Base-by-base conservation (phyloP, 768 basidiomycete genomes). In the Neoboletus brunneissimus region DNA sequence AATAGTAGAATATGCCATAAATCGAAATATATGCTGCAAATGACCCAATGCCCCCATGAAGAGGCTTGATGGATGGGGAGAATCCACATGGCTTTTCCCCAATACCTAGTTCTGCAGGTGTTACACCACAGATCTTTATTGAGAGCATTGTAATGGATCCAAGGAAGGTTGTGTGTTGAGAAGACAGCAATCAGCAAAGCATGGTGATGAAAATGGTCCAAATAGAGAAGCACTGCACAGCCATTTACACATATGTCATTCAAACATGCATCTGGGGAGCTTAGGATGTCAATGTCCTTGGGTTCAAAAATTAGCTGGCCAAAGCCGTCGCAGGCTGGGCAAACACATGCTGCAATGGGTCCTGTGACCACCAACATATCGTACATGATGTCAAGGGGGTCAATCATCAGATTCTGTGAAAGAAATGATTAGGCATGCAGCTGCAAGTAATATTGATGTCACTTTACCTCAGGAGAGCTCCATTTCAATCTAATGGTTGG, bases 71-170 rank as follows among this genome's bases (percentile, higher is more conserved):
- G 54, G 1, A 58, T 58, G 0, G 56, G 56, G 0, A 57, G 20
- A 2, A 57, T 69, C 74, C 76, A 79, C 0, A 67, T 11, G 0
- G 49, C 3, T 44, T 70, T 72, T 1, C 34, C 22, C 75, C 74
- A 77, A 46, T 65, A 79, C 6, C 47, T 22, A 0, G 63, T 64
- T 1, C 41, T 37, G 0, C 29, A 23, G 0, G 48, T 57, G 4
- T 51, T 48, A 0, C 53, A 22, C 75, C 74, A 77, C 0, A 77
- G 15, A 0, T 60, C 53, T 0, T 50, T 31, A 22, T 67, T 52
- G 0, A 10, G 2, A 0, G 55, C 49, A 6, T 64, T 38, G 18
- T 53, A 48, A 0, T 35, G 0, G 7, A 56, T 27, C 12, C n/a
- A 6, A 0, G 31, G 35, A 2, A 56, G 51, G 23, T 56, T 13